These are phyloP conservation scores for Yueomyces sinensis DNA, from an alignment of 805 yeast genomes.

Conservation along the genomic window DNA sequence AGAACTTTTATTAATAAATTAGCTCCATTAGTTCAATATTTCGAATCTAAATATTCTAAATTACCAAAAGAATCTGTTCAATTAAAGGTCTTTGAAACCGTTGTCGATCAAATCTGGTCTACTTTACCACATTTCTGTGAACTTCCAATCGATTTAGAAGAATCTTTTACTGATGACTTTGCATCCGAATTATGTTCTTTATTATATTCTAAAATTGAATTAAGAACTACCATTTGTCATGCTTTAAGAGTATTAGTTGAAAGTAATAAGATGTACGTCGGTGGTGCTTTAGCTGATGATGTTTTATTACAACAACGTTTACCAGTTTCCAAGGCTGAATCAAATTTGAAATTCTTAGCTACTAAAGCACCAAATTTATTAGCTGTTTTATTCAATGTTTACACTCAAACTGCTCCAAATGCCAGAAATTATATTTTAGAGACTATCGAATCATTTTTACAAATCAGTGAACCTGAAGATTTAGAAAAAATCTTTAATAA, in stretches of 20 bases:
- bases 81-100: conserved; percentile 67
- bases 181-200: conserved; percentile 65
- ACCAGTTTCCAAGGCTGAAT: conserved; percentile 39
- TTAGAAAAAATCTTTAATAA: conserved; percentile 68
- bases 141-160: conserved; percentile 60
- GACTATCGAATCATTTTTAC: conserved; percentile 69
- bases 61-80: conserved; percentile 49
- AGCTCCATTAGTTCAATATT: conserved; percentile 49
- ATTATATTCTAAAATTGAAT: conserved; percentile 59
- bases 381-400: conserved; percentile 84
- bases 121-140: conserved; percentile 81
- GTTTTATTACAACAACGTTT: conserved; percentile 46
- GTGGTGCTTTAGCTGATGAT: conserved; percentile 39
- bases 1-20: conserved; percentile 49
- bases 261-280: conserved; percentile 47
- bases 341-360: conserved; percentile 50
- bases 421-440: conserved; percentile 76
- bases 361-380: conserved; percentile 60
- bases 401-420: conserved; percentile 76
- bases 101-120: conserved; percentile 87
- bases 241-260: conserved; percentile 68
- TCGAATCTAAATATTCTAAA: conserved; percentile 33
- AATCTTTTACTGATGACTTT: conserved; percentile 58
- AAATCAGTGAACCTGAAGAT: conserved; percentile 54
- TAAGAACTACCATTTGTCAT: conserved; percentile 75